Conservation (phyloP, 2,329 filamentous ascomycete genomes). For the Colletotrichum sp. region DNA sequence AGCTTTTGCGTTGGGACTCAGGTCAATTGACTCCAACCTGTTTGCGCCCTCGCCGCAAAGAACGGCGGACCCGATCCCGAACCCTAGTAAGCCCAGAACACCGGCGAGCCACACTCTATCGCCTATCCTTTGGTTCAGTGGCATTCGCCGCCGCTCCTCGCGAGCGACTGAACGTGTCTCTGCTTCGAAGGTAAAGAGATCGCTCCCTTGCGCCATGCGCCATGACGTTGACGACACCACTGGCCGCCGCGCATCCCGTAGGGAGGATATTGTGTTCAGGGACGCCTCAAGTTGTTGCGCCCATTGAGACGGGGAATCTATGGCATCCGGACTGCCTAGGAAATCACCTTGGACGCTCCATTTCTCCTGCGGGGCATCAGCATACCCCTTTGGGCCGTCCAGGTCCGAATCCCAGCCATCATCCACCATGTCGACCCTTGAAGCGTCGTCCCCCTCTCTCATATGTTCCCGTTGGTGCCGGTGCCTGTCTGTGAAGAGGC, state of each 20-base stretch:
- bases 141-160: not conserved
- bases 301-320: not conserved
- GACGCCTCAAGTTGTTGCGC: not conserved
- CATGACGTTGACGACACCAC: not conserved
- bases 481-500: not conserved
- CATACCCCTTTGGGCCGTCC: not conserved
- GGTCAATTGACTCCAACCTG: not conserved
- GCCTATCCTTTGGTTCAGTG: not conserved
- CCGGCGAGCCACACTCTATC: not conserved
- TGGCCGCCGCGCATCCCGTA: not conserved
- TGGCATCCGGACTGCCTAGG: not conserved
- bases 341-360: not conserved
- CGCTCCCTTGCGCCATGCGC: not conserved
- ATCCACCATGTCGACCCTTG: not conserved
- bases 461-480: not conserved
- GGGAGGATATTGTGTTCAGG: not conserved
- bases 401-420: not conserved
- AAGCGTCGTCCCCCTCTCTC: not conserved
- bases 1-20: not conserved
- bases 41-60: not conserved
- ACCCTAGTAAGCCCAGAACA: not conserved
- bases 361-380: not conserved
- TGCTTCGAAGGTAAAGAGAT: not conserved
- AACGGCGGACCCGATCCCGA: not conserved
- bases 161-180: not conserved